A percentile compares a stretch with the other conserved stretches of the same genome.
Conservation (phyloP, 1,284 basidiomycete species). For the Meripilus lineatus region DNA sequence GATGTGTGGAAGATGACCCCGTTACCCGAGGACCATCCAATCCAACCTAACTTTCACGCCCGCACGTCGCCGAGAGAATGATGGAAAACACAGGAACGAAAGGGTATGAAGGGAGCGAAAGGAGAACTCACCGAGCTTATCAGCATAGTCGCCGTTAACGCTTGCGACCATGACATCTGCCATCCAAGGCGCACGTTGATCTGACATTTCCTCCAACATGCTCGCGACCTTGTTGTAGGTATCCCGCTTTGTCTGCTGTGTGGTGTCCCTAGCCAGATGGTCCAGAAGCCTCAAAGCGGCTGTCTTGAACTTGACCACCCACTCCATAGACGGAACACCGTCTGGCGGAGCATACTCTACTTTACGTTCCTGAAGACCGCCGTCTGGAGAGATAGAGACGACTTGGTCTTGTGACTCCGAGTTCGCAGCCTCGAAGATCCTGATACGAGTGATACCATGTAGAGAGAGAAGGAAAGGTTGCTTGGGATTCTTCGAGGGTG, state of each 20-base stretch:
- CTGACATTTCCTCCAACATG: slow-evolving; percentile 60
- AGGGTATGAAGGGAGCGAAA: background rate
- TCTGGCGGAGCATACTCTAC: slow-evolving; percentile 46
- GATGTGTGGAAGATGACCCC: too few species aligned
- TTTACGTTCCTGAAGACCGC: slow-evolving; percentile 33
- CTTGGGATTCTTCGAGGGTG: slow-evolving; percentile 30
- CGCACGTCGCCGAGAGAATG: too few species aligned
- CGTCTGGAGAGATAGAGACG: slow-evolving; percentile 20
- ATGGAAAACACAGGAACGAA: background rate
- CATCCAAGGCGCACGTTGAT: slow-evolving; percentile 60
- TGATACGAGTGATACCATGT: slow-evolving; percentile 59
- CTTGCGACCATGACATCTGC: slow-evolving; percentile 68
- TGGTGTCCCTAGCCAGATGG: slow-evolving; percentile 55
- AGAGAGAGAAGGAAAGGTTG: slow-evolving; percentile 55
- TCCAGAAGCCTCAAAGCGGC: slow-evolving; percentile 63
- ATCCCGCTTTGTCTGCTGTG: slow-evolving; percentile 51
- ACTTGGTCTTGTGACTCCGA: slow-evolving; percentile 20
- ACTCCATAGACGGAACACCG: slow-evolving; percentile 45
- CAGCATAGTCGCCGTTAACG: slow-evolving; percentile 57
- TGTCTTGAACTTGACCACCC: slow-evolving; percentile 59
- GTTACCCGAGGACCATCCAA: too few species aligned
- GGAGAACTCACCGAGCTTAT: slow-evolving; percentile 58
- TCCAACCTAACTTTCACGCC: too few species aligned
- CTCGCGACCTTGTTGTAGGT: slow-evolving; percentile 58
- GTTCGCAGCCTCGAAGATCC: slow-evolving; percentile 25